Evolutionary conservation across 345 rosid genomes (phyloP).

Genomic region (Durio zibethinus): DNA sequence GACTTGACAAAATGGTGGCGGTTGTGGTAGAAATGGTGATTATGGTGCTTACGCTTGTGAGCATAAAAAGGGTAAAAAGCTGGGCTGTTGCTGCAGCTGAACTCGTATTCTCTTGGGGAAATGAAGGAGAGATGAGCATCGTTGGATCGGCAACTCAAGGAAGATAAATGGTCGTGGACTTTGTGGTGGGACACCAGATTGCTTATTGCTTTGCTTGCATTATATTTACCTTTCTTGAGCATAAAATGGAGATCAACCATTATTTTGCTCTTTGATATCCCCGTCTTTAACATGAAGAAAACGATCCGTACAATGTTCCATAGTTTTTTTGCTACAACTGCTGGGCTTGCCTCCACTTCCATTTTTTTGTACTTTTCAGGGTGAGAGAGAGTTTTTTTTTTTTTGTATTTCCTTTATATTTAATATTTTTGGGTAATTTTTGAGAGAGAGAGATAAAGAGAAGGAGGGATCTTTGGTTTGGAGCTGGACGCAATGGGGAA

Average conservation of each 20-base stretch:
- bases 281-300: slow-evolving; percentile 43
- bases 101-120: slow-evolving; percentile 75
- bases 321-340: slow-evolving; percentile 37
- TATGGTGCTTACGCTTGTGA: slow-evolving; percentile 22
- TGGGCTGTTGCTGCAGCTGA: slow-evolving; percentile 96
- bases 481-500: not conserved
- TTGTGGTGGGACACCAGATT: slow-evolving; percentile 42
- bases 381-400: not conserved
- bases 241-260: slow-evolving; percentile 42
- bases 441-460: not conserved
- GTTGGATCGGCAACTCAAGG: slow-evolving; percentile 65
- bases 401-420: not conserved
- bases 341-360: slow-evolving; percentile 39
- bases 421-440: not conserved
- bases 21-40: slow-evolving; percentile 28
- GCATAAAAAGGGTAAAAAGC: slow-evolving; percentile 29
- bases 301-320: slow-evolving; percentile 41
- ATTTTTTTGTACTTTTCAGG: not conserved
- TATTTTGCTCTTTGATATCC: slow-evolving; percentile 50
- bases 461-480: not conserved
- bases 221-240: slow-evolving; percentile 43
- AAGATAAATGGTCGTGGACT: slow-evolving; percentile 23
- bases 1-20: slow-evolving; percentile 31
- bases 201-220: slow-evolving; percentile 48
- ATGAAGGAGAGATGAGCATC: slow-evolving; percentile 56